Percentiles rank a stretch among this genome's conserved stretches.
Evolutionary conservation across 306 rosid genomes (phyloP).

Genomic region (Rubus idaeus): DNA sequence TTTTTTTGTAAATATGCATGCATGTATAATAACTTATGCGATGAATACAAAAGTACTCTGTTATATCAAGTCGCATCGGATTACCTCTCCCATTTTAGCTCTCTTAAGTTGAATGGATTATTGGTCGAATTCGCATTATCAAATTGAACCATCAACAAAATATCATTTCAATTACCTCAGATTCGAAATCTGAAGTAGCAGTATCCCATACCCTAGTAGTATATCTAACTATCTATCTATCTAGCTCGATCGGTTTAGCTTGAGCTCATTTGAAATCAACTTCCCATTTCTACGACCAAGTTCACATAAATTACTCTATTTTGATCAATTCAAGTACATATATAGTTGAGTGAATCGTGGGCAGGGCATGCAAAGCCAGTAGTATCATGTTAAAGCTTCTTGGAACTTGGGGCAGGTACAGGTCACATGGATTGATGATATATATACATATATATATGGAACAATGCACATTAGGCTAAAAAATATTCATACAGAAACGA

Average conservation of each 20-base stretch:
- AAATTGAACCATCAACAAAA: background rate
- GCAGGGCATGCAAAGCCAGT: background rate
- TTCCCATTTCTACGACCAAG: background rate
- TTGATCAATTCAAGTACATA: background rate
- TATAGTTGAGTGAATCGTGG: background rate
- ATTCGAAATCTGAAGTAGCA: background rate
- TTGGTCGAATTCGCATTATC: background rate
- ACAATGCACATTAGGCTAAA: conserved; percentile 25
- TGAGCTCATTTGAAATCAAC: background rate
- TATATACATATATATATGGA: background rate
- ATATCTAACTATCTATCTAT: background rate
- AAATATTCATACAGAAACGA: conserved; percentile 33
- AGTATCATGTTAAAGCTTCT: conserved; percentile 1
- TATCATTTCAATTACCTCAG: background rate
- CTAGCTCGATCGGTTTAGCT: background rate
- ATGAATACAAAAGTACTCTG: too few relatives aligned
- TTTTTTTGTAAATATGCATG: too few relatives aligned
- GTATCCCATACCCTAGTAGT: background rate
- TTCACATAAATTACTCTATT: background rate
- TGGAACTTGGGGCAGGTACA: background rate
- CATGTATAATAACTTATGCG: too few relatives aligned
- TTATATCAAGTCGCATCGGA: too few relatives aligned
- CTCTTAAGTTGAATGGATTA: background rate
- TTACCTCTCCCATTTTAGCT: too few relatives aligned
- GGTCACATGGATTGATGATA: conserved; percentile 25